These are phyloP conservation scores for Hyaloscypha bicolor DNA, from an alignment of 495 filamentous ascomycete species.

Conservation along the genomic window DNA sequence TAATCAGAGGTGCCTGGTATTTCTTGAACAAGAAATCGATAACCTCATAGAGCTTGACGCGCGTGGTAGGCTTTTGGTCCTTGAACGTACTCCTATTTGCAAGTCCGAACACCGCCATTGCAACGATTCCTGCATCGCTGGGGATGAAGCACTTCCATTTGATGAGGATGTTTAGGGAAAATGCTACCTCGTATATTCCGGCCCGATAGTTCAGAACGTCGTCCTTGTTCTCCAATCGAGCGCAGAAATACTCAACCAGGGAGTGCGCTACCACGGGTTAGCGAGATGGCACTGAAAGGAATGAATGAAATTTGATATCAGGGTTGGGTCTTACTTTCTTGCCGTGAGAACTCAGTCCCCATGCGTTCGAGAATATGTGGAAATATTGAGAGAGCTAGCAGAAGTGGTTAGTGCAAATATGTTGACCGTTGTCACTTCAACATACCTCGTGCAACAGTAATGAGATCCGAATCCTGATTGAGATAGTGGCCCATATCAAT, in stretches of 20 bases:
- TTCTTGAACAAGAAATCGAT: slow-evolving; percentile 41
- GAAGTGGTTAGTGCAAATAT: background rate
- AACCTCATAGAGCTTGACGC: slow-evolving; percentile 51
- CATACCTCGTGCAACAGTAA: slow-evolving; percentile 13
- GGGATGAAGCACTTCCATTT: slow-evolving; percentile 17
- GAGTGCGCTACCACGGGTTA: slow-evolving; percentile 20
- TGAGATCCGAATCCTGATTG: background rate
- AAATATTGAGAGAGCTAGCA: slow-evolving; percentile 4
- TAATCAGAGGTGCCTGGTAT: slow-evolving; percentile 4
- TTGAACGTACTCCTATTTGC: slow-evolving; percentile 39
- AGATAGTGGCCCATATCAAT: background rate
- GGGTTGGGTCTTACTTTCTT: slow-evolving; percentile 18
- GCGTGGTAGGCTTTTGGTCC: slow-evolving; percentile 43
- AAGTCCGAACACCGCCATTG: slow-evolving; percentile 19
- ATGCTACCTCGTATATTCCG: slow-evolving; percentile 10
- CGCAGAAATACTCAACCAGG: slow-evolving; percentile 23
- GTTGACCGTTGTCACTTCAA: background rate
- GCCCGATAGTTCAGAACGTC: slow-evolving; percentile 5
- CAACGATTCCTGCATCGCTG: slow-evolving; percentile 13
- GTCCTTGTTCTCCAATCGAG: slow-evolving; percentile 22
- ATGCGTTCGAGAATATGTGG: background rate
- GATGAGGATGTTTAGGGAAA: slow-evolving; percentile 5
- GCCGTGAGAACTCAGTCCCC: background rate
- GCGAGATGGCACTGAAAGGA: background rate
- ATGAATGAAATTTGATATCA: background rate